Evolutionary conservation across 805 yeast species (phyloP).

Genomic region (Schwanniomyces sp.): DNA sequence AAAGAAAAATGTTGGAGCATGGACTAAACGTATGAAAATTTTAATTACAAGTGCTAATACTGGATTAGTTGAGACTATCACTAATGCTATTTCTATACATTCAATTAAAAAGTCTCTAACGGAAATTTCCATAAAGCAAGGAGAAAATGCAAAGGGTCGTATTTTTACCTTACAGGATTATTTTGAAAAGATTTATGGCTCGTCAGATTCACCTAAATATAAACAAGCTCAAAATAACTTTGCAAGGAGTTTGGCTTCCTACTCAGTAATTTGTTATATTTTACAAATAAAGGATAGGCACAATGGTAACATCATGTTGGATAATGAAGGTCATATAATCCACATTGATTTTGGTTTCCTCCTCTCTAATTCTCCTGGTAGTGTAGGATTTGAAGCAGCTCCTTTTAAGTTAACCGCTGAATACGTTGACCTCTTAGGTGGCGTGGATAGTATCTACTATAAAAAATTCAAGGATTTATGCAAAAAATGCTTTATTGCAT

Average conservation of each 20-base stretch:
- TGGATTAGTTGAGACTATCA: conserved; percentile 94
- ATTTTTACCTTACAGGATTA: conserved; percentile 79
- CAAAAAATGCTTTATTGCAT: conserved; percentile 69
- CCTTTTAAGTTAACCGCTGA: conserved; percentile 92
- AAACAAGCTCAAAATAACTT: conserved; percentile 81
- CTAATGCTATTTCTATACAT: conserved; percentile 90
- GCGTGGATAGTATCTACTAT: conserved; percentile 62
- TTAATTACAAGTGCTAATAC: conserved; percentile 86
- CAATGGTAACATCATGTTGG: conserved; percentile 96
- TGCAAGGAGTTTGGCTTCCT: conserved; percentile 84
- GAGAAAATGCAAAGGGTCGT: conserved; percentile 67
- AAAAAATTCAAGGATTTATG: conserved; percentile 59
- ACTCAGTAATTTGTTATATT: conserved; percentile 85
- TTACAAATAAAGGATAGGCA: conserved; percentile 95
- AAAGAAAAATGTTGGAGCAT: conserved; percentile 62
- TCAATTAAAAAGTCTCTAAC: conserved; percentile 92
- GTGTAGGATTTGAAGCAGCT: conserved; percentile 96
- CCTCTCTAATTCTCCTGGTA: conserved; percentile 92
- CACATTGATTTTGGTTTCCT: conserved; percentile 96
- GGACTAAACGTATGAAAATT: conserved; percentile 95
- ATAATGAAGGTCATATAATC: conserved; percentile 90
- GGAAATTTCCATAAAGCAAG: conserved; percentile 62
- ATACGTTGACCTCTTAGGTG: conserved; percentile 86
- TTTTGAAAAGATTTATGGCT: conserved; percentile 75
- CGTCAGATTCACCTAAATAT: conserved; percentile 50